Evolutionary conservation across 805 yeast species (phyloP).

Genomic region (Teunomyces tritomae): DNA sequence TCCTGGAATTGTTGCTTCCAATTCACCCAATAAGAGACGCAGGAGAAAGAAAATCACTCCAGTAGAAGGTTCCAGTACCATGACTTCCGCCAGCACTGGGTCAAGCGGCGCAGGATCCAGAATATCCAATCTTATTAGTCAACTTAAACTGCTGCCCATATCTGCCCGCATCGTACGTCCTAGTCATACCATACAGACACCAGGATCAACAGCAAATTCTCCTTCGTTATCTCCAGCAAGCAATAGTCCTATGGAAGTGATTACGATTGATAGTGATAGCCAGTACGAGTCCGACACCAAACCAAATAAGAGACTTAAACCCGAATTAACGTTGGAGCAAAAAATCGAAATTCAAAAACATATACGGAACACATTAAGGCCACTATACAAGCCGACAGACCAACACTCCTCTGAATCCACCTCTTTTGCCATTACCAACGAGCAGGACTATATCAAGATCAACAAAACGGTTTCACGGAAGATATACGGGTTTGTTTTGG

Average conservation of each 20-base stretch:
- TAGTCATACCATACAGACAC: neutral
- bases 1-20: neutral
- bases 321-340: conserved; percentile 36
- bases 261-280: conserved; percentile 6
- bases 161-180: neutral
- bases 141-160: conserved; percentile 7
- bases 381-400: conserved; percentile 36
- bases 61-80: neutral
- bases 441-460: conserved; percentile 51
- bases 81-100: neutral
- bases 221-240: conserved; percentile 8
- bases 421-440: conserved; percentile 23
- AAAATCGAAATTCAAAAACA: conserved; percentile 56
- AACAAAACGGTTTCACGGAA: conserved; percentile 62
- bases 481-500: conserved; percentile 43
- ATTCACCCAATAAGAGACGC: conserved; percentile 10
- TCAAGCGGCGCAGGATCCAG: conserved; percentile 2
- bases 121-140: conserved; percentile 11
- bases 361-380: conserved; percentile 52
- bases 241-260: conserved; percentile 7
- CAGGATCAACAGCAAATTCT: conserved; percentile 7
- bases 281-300: conserved; percentile 9
- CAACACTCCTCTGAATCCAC: conserved; percentile 19
- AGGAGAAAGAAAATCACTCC: conserved; percentile 14
- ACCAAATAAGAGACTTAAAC: conserved; percentile 1